Base-by-base conservation (phyloP, 2,329 filamentous ascomycete genomes). In the Pseudocercospora fuligena region DNA sequence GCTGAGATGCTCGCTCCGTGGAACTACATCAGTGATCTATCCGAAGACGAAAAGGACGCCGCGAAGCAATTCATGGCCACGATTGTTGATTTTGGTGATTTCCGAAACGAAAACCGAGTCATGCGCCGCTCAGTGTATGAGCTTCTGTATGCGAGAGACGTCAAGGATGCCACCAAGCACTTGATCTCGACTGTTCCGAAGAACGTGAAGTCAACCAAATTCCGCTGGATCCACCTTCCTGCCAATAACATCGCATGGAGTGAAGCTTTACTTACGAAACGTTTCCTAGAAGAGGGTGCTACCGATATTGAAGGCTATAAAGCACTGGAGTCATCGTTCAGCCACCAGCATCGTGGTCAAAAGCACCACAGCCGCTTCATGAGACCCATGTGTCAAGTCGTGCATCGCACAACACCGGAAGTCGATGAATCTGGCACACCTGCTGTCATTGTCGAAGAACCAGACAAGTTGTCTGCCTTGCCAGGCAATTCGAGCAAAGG, bases 261-360 rank as follows among this genome's bases (percentile, higher is more conserved):
- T 4, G 87, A 90, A 75, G 84, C 87, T 0, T 78, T 90, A 1
- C 77, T 90, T n/a, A 86, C 87, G 0, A 90, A 90, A 69, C 83
- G 83, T 7, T 90, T 90, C 70, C 86, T 90, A 36, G 88, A 90
- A 74, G 85, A 87, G 43, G 87, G 87, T 0, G 83, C 85, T 16
- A 82, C 83, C n/a, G 88, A 90, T 73, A 84, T 89, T 1, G 86
- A 89, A 72, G 85, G 85, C 1, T 89, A 89, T 78, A 89, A 89
- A 71, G 85, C 86, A 0, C 74, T 90, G 2, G 87, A 88, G 70
- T 84, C 85, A 67, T 87, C 85, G 3, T 88, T 89, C 68, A 85
- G 84, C 51, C 87, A 89, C 69, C 86, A 89, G 67, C 87, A 89
- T 73, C 82, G 86, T 0, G 88, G 87, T 0, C 82, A 84, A 29